Conservation (phyloP, 306 rosid genomes). For the Pterocarpus macrocarpus region DNA sequence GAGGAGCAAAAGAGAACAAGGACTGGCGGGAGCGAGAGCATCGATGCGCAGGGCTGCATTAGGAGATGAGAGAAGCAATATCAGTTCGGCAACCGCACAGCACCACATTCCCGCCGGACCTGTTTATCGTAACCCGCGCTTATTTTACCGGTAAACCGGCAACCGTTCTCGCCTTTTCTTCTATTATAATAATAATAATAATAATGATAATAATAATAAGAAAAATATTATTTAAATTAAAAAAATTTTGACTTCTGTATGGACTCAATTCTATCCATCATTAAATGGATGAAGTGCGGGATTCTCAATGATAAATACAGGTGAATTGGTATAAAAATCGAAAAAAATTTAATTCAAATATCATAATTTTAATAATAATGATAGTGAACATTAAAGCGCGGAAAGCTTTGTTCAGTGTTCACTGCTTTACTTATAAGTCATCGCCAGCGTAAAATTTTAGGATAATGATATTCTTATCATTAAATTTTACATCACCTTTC, state of each 20-base stretch:
- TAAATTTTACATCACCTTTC: neutral
- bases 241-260: too few species aligned
- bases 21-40: conserved; percentile 50
- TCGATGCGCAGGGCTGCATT: conserved; percentile 40
- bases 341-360: too few species aligned
- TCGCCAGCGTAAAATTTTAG: conserved; percentile 10
- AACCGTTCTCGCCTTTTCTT: neutral
- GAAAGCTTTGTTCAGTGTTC: neutral
- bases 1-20: conserved; percentile 42
- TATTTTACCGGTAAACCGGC: conserved; percentile 44
- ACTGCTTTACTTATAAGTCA: conserved; percentile 41
- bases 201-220: too few species aligned
- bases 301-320: too few species aligned
- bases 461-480: too few species aligned
- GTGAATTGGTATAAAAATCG: too few species aligned
- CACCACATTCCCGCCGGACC: conserved; percentile 37
- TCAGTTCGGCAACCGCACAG: neutral
- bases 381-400: neutral
- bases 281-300: too few species aligned
- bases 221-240: too few species aligned
- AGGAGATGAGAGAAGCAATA: conserved; percentile 27
- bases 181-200: too few species aligned
- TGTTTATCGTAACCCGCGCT: conserved; percentile 45
- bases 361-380: neutral
- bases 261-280: too few species aligned